These are phyloP conservation scores for Pyrrhoderma lamaoense DNA, from an alignment of 1,284 basidiomycete genomes.

Conservation along the genomic window DNA sequence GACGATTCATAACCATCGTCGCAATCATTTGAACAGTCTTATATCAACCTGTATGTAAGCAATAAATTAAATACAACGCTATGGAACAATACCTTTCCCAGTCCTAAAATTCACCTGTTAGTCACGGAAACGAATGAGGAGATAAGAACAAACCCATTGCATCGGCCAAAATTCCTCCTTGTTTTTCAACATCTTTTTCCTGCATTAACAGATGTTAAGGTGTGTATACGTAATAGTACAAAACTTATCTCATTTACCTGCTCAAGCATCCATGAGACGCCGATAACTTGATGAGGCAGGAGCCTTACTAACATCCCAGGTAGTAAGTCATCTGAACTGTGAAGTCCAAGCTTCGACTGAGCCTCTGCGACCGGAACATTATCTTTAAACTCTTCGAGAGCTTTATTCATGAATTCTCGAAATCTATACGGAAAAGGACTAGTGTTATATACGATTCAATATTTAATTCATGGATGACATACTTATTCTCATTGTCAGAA, in stretches of 20 bases:
- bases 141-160: constrained; percentile 23
- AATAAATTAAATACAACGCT: constrained; percentile 5
- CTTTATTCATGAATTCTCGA: constrained; percentile 19
- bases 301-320: constrained; percentile 60
- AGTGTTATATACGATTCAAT: background rate
- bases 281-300: constrained; percentile 65
- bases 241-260: too few species aligned
- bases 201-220: background rate
- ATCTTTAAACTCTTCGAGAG: constrained; percentile 20
- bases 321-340: constrained; percentile 37
- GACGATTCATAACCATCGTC: constrained; percentile 55
- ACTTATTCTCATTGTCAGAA: background rate
- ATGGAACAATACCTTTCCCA: constrained; percentile 41
- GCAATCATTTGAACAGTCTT: constrained; percentile 67
- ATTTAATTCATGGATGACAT: background rate
- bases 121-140: too few species aligned
- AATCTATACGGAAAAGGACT: constrained; percentile 5
- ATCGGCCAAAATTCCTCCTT: constrained; percentile 23
- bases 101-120: constrained; percentile 35
- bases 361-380: constrained; percentile 20
- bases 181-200: constrained; percentile 24
- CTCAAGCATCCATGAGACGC: constrained; percentile 50
- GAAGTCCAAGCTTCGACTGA: constrained; percentile 19
- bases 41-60: background rate
- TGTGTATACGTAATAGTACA: too few species aligned